phyloP scores from a whole-genome alignment of 148 eudicot genomes.

The Amaranthus cruentus region DNA sequence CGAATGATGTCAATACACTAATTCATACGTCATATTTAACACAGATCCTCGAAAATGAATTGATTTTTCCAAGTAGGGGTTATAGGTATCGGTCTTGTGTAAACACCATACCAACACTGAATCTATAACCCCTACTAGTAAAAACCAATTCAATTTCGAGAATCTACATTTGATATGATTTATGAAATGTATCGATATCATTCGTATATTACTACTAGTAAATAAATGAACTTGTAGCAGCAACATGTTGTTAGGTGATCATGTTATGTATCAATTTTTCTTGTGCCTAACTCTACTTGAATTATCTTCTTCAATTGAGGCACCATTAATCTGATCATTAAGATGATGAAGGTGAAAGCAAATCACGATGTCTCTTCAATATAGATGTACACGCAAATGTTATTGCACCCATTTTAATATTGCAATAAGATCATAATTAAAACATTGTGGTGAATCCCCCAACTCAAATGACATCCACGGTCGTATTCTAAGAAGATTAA shows the following conservation, averaged over 20 bases:
- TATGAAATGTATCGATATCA: not conserved
- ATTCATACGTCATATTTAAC: conserved; percentile 85
- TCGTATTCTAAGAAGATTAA: too few species aligned
- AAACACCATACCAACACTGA: too few species aligned
- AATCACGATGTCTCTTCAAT: too few species aligned
- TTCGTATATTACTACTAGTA: not conserved
- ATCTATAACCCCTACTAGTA: too few species aligned
- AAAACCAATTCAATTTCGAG: not conserved
- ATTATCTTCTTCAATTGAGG: too few species aligned
- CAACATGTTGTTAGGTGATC: not conserved
- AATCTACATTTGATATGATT: not conserved
- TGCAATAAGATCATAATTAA: too few species aligned
- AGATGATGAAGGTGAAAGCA: too few species aligned
- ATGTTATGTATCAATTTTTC: not conserved
- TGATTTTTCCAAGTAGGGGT: conserved; percentile 96
- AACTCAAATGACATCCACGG: too few species aligned
- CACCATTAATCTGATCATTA: too few species aligned
- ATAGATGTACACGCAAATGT: too few species aligned
- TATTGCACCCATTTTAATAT: too few species aligned
- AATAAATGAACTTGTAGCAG: not conserved
- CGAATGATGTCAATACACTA: conserved; percentile 26
- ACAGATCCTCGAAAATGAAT: conserved; percentile 69
- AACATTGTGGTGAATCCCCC: too few species aligned
- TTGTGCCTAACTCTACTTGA: not conserved
- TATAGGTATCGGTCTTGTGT: conserved; percentile 48